These are phyloP conservation scores for Neospermospora avenae DNA, from an alignment of 2,329 filamentous ascomycete genomes.

Conservation along the genomic window DNA sequence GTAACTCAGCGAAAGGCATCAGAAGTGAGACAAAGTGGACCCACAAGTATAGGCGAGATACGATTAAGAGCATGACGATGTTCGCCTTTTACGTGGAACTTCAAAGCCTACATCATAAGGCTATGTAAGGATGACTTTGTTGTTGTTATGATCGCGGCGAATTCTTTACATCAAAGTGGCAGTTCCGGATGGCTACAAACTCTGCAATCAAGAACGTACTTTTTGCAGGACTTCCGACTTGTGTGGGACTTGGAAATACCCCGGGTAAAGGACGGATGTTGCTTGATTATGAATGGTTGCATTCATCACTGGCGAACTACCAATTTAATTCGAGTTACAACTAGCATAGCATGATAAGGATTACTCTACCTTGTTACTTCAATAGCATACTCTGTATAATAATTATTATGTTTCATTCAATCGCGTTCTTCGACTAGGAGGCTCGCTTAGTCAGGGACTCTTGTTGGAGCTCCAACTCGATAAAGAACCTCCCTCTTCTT, in stretches of 20 bases:
- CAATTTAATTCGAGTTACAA: too few species aligned
- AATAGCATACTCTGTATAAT: too few species aligned
- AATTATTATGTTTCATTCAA: too few species aligned
- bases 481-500: too few species aligned
- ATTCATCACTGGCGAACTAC: too few species aligned
- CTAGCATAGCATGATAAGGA: too few species aligned
- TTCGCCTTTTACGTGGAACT: constrained; percentile 17
- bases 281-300: too few species aligned
- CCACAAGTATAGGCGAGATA: constrained; percentile 12
- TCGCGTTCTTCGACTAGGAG: too few species aligned
- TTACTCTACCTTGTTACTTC: too few species aligned
- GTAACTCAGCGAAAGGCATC: constrained; percentile 5
- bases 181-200: constrained; percentile 1
- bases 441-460: too few species aligned
- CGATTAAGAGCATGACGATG: constrained; percentile 7
- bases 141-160: constrained; percentile 11
- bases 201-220: constrained; percentile 1
- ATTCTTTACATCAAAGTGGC: neutral
- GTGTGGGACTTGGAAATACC: constrained; percentile 11
- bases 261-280: neutral
- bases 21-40: constrained; percentile 7
- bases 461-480: too few species aligned
- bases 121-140: constrained; percentile 14
- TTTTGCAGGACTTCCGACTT: constrained; percentile 12
- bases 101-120: constrained; percentile 15